Base-by-base conservation (phyloP, 768 basidiomycete genomes). In the Ramaria sp. region DNA sequence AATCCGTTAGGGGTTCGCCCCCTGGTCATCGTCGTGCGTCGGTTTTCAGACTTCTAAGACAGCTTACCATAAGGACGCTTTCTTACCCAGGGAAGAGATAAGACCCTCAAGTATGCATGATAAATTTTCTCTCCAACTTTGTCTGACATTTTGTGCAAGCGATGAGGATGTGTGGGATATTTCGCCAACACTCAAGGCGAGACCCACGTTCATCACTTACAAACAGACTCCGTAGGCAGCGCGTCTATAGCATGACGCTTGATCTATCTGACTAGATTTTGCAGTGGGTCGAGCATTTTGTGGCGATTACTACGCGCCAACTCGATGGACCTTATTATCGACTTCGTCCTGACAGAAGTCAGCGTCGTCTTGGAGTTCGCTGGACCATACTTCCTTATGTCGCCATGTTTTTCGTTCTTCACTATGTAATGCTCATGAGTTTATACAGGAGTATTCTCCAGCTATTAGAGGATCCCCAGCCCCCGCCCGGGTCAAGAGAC, bases 381-480 rank as follows among this genome's bases (percentile, higher is more conserved):
- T 6, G 63, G 64, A 15, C 71, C 71, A 22, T 73, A 65, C 62
- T 70, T 70, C 53, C 57, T 73, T 22, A 70, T 70, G 60, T 63
- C 30, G 46, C 5, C 27, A 51, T 27, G 7, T 27, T 27, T 42
- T 38, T 7, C 24, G 12, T 37, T 15, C 33, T n/a, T 31, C 43
- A 53, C 24, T 17, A n/a, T 12, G 7, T 41, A n/a, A 33, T 17
- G 31, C 17, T 37, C 43, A 27, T 22, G 20, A 20, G 3, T 41
- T 41, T 41, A 37, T 37, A 37, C 20, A 43, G 42, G 42, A 59
- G 63, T 53, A 61, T 67, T 22, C 51, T 64, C 10, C 67, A 68
- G 0, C 69, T 67, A 46, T 58, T 70, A 13, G 56, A 58, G 17
- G 17, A 39, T 30, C 48, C 48, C 12, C 27, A 39, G 37, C 22